Conservation (phyloP, 2,329 filamentous ascomycete species). For the Apiospora aurea region DNA sequence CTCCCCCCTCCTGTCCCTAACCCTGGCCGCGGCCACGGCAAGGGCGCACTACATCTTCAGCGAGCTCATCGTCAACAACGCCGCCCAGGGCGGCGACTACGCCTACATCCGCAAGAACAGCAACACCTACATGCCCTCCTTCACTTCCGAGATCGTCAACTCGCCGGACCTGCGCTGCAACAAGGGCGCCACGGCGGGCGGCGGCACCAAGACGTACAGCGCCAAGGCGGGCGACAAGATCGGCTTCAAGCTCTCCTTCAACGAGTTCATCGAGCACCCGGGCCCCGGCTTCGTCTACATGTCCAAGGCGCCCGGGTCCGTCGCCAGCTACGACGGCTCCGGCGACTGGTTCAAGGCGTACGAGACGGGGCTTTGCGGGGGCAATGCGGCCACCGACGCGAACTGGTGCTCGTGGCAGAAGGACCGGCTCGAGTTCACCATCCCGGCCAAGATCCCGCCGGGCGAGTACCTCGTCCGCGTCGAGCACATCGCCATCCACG, state of each 20-base stretch:
- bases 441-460: conserved; percentile 34
- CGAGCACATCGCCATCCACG: conserved; percentile 39
- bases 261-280: conserved; percentile 55
- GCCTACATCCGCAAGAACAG: conserved; percentile 55
- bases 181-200: conserved; percentile 45
- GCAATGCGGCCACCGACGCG: conserved; percentile 10
- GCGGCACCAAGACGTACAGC: conserved; percentile 49
- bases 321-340: conserved; percentile 28
- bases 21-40: conserved; percentile 3
- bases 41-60: conserved; percentile 26
- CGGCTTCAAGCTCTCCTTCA: conserved; percentile 57
- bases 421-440: conserved; percentile 32
- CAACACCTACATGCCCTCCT: conserved; percentile 48
- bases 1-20: background rate
- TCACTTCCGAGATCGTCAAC: conserved; percentile 43
- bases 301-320: conserved; percentile 40
- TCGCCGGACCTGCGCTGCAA: conserved; percentile 52
- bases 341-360: conserved; percentile 33
- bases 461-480: conserved; percentile 39
- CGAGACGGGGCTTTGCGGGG: conserved; percentile 24
- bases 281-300: conserved; percentile 52
- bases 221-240: conserved; percentile 58
- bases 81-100: conserved; percentile 49
- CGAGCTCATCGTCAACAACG: conserved; percentile 44
- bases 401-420: conserved; percentile 25